Conservation (phyloP, 805 yeast species). For the Metschnikowia corniflorae region DNA sequence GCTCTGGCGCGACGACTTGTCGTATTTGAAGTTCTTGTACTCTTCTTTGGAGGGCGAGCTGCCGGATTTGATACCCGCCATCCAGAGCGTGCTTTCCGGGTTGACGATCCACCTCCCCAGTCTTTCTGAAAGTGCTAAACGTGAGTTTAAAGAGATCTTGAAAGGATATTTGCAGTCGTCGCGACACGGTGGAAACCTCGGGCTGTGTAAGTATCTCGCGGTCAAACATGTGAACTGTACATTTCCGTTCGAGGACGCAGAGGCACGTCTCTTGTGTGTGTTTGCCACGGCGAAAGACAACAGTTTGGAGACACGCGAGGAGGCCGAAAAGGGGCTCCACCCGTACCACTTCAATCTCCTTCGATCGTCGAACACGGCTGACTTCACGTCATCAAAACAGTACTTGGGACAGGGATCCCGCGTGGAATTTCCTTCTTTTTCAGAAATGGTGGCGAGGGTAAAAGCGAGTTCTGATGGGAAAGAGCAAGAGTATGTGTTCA, state of each 20-base stretch:
- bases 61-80: conserved; percentile 57
- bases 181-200: conserved; percentile 1
- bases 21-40: conserved; percentile 62
- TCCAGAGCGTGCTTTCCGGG: conserved; percentile 68
- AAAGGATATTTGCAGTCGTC: conserved; percentile 26
- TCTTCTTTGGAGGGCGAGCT: conserved; percentile 65
- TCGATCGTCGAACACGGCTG: conserved; percentile 41
- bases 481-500: conserved; percentile 18
- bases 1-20: conserved; percentile 42
- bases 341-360: conserved; percentile 73
- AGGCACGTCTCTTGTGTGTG: conserved; percentile 64
- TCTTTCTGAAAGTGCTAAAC: conserved; percentile 38
- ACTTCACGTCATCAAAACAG: conserved; percentile 41
- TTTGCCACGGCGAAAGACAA: conserved; percentile 57
- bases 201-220: conserved; percentile 56
- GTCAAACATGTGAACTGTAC: conserved; percentile 62
- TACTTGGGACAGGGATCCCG: conserved; percentile 39
- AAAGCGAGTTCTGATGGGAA: background rate
- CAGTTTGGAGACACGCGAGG: conserved; percentile 73
- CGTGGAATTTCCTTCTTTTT: conserved; percentile 54
- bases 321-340: conserved; percentile 72
- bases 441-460: conserved; percentile 21
- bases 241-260: conserved; percentile 63
- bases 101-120: conserved; percentile 47
- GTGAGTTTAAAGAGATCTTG: conserved; percentile 38